Conservation (phyloP, 148 eudicot species). For the Silene uniflora region DNA sequence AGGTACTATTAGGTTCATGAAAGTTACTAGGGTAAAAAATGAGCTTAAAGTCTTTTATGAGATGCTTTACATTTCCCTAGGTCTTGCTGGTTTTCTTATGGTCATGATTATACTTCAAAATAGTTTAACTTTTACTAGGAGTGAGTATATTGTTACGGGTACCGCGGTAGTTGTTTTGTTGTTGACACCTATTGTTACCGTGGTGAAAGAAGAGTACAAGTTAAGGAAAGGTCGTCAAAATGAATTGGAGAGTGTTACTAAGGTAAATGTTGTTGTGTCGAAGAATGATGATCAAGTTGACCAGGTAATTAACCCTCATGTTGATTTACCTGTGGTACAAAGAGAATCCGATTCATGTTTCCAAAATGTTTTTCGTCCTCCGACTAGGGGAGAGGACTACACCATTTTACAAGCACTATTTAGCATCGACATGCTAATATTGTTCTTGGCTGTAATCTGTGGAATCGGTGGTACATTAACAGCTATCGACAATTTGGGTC, state of each 20-base stretch:
- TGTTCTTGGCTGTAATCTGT: constrained; percentile 32
- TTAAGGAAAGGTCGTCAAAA: constrained; percentile 19
- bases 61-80: constrained; percentile 39
- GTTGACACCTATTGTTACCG: constrained; percentile 26
- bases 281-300: background rate
- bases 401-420: constrained; percentile 41
- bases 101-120: constrained; percentile 35
- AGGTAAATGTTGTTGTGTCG: constrained; percentile 22
- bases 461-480: constrained; percentile 42
- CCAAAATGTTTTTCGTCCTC: constrained; percentile 28
- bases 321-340: background rate
- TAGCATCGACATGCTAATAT: constrained; percentile 38
- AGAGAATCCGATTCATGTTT: constrained; percentile 22
- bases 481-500: constrained; percentile 44
- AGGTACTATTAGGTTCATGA: constrained; percentile 33
- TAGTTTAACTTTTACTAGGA: constrained; percentile 17
- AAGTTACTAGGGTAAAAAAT: constrained; percentile 19
- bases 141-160: constrained; percentile 29
- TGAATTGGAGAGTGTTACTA: constrained; percentile 11
- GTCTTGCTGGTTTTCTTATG: constrained; percentile 41
- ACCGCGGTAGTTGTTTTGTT: constrained; percentile 26
- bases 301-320: background rate
- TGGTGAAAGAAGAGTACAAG: constrained; percentile 33
- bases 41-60: constrained; percentile 37
- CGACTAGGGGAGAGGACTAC: constrained; percentile 39